Evolutionary conservation across 768 basidiomycete species (phyloP), one percentile per base, ranked within the genome.

Genomic region (Crepidotus variabilis): DNA sequence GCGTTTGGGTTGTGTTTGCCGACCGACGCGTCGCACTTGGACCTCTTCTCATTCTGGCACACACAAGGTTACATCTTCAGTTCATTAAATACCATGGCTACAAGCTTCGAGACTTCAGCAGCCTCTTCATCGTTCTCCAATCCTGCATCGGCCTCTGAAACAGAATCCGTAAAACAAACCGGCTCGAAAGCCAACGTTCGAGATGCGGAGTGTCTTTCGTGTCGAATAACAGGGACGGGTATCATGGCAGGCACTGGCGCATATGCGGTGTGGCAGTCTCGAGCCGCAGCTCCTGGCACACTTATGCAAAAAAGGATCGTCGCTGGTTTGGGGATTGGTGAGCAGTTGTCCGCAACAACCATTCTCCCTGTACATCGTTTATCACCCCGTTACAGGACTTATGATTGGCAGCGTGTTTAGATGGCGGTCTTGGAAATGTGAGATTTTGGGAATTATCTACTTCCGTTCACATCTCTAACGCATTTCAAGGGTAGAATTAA

Each of bases 231-330:
- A 39, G 88, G 88, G 18, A 80, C 87, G 0, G 83, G 74, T 28
- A 82, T 85, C 1, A 77, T 90, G 5, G 81, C 77, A 20, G 78
- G 78, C 3, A 78, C 83, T 4, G 88, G 90, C 5, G 58, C 84
- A 22, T 90, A 91, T 65, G 87, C 89, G 1, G 69, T 91, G 23
- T 78, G 79, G 67, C 78, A 81, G 73, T 80, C 87, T 23, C 83
- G 88, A 48, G 75, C 78, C 22, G 74, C 75, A 45, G 85, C 85
- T 10, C 86, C 83, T 7, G 87, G 88, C 5, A 82, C 80, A 1
- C 68, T 76, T 3, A 64, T 76, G 23, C 86, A 87, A 55, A 90
- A 88, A 66, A 73, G 76, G 36, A 72, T 87, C 51, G 75, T 88
- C 62, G 84, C 77, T 4, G 84, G 82, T 2, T 59, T 88, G 2